Evolutionary conservation across 331 rosid species (phyloP), one percentile per base, ranked within the genome.

Genomic region (Acacia pycnantha): DNA sequence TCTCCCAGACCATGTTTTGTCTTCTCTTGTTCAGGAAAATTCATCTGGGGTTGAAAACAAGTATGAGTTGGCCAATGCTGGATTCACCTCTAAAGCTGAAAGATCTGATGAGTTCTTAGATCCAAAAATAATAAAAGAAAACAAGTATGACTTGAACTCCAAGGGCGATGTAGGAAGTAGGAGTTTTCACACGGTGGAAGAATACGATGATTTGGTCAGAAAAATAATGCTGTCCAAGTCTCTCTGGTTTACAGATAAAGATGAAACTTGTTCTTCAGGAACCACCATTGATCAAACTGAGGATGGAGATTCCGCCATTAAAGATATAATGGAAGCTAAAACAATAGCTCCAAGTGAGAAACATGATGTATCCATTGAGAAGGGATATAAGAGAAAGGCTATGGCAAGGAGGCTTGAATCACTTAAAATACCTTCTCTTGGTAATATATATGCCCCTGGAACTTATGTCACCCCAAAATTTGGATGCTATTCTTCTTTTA

Each of bases 101-200:
- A 35, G 47, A 66, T 66, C 46, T 3, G 26, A 33, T 8, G 46
- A 65, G 24, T 16, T 18, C 71, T 64, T 29, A 2, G 22, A 65
- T 37, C 44, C 71, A 65, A 29, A 33, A 35, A 2, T 10, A 8
- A 66, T 5, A 1, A 16, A 33, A 15, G 72, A 8, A 66, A 19
- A 6, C n/a, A 35, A 18, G 14, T 18, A 35, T 35, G 14, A 66
- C 22, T 66, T 66, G 70, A 65, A 31, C 70, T 65, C n/a, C 70
- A 65, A 64, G 11, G 69, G 69, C 0, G 41, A 13, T 79, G 33
- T 37, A 22, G 66, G 85, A 51, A 78, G 70, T 73, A 87, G 82
- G 64, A 87, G 89, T 67, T 85, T 85, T 73, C 92, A 89, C 76
- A 84, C 92, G n/a, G 83, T 87, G 64, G 89, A 87, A 73, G 92